Evolutionary conservation across 2,329 filamentous ascomycete species (phyloP).

Genomic region (Zelopaecilomyces penicillatus): DNA sequence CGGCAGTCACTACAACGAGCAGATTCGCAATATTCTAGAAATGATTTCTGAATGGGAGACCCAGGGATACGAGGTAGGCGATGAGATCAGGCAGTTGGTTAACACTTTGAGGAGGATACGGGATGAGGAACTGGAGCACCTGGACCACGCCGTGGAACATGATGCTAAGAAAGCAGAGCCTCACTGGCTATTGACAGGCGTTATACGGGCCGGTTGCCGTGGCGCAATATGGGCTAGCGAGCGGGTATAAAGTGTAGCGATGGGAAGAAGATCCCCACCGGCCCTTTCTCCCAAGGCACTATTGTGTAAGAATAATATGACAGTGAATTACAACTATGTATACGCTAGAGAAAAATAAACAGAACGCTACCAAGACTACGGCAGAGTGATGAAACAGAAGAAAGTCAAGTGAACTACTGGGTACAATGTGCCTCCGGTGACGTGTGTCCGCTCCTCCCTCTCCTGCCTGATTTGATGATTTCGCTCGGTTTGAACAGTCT

Average conservation of each 20-base stretch:
- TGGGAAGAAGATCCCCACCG: too few relatives aligned
- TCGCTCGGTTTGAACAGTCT: too few relatives aligned
- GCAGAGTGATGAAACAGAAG: too few relatives aligned
- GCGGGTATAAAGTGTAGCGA: conserved; percentile 40
- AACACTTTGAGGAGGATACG: conserved; percentile 71
- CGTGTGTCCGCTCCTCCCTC: too few relatives aligned
- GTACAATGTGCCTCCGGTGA: too few relatives aligned
- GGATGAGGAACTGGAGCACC: conserved; percentile 93
- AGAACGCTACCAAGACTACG: too few relatives aligned
- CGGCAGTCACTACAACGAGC: conserved; percentile 87
- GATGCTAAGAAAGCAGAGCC: conserved; percentile 85
- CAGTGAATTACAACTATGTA: too few relatives aligned
- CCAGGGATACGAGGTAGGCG: conserved; percentile 70
- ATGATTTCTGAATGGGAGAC: conserved; percentile 72
- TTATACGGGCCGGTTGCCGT: conserved; percentile 83
- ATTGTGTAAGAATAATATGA: too few relatives aligned
- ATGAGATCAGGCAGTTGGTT: conserved; percentile 67
- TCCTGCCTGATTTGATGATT: too few relatives aligned
- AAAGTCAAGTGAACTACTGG: too few relatives aligned
- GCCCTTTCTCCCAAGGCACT: too few relatives aligned
- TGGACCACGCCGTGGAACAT: conserved; percentile 90
- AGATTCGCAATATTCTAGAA: conserved; percentile 72
- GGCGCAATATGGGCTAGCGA: conserved; percentile 91
- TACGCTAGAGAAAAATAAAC: too few relatives aligned
- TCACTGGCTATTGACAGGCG: conserved; percentile 78